Evolutionary conservation across 306 rosid species (phyloP).

Genomic region (Biancaea sappan): DNA sequence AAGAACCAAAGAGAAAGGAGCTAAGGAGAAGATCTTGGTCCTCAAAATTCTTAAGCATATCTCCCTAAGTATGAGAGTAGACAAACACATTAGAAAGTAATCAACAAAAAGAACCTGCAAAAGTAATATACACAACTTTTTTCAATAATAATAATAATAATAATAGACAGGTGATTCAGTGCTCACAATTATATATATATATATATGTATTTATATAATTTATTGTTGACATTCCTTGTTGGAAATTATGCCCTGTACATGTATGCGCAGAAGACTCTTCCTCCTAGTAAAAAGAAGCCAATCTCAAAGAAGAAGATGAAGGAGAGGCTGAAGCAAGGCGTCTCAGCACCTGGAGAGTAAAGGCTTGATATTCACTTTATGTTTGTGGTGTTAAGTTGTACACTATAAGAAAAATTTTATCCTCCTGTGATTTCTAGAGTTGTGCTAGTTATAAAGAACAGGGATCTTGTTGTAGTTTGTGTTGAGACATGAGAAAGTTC

Average conservation of each 20-base stretch:
- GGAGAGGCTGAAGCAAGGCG: constrained; percentile 95
- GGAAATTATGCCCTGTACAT: constrained; percentile 79
- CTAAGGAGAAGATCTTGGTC: too few species aligned
- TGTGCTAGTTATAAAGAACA: constrained; percentile 10
- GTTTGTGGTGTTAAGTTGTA: constrained; percentile 38
- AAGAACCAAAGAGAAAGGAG: too few species aligned
- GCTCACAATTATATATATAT: not conserved
- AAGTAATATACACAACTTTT: not conserved
- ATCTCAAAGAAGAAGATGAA: constrained; percentile 94
- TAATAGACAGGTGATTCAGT: not conserved
- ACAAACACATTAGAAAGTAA: constrained; percentile 18
- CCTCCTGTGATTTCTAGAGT: constrained; percentile 36
- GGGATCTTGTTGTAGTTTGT: constrained; percentile 35
- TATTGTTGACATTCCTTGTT: too few species aligned
- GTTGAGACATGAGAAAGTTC: not conserved
- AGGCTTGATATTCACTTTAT: constrained; percentile 16
- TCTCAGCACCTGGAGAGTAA: constrained; percentile 98
- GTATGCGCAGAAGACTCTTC: constrained; percentile 83
- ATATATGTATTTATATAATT: too few species aligned
- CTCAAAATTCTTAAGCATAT: constrained; percentile 58
- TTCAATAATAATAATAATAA: too few species aligned
- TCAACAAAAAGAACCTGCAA: not conserved
- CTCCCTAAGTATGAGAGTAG: constrained; percentile 37
- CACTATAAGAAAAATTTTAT: constrained; percentile 30
- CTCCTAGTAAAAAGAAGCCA: constrained; percentile 87